Base-by-base conservation (phyloP, 345 rosid species). In the Aethionema arabicum region DNA sequence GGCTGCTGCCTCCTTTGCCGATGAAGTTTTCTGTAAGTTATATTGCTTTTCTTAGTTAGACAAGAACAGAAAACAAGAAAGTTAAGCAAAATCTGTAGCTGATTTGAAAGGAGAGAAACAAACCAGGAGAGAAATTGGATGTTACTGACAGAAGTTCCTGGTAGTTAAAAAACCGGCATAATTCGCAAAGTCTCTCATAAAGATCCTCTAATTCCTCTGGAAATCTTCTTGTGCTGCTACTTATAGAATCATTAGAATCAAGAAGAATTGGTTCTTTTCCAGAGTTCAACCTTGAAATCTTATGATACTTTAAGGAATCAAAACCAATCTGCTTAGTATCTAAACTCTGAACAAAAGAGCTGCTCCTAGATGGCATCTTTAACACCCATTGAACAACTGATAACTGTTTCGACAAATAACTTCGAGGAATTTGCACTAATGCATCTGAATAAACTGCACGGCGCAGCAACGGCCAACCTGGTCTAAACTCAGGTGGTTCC, bases 1-100 rank as follows among this genome's bases (percentile, higher is more conserved):
- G 74, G 76, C 99, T 85, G 74, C 82, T 84, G 40, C 97, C 99
- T 73, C 99, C 99, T 79, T 73, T 81, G 56, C 99, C 99, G 4
- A 93, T 74, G 72, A 90, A 69, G 77, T 87, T 85, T 56, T 80
- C 97, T 93, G 86, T n/a, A 62, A 50, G 59, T 52, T 11, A 13
- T 36, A 50, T 35, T 35, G 8, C 4, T 27, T 30, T 53, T 11
- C 53, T 49, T 66, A 64, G 11, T 54, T 16, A 68, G 44, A 29
- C 6, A 54, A 53, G 43, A 36, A 41, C 32, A 59, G 32, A 52
- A 11, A 5, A 59, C 63, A 60, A 27, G 56, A 40, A 38, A 41
- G n/a, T 4, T 45, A 52, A 42, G 5, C 21, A 11, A 6, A 11
- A 13, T 2, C 15, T n/a, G 39, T 50, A 56, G 46, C 33, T 42